A percentile compares a stretch with the other conserved stretches of the same genome.
Evolutionary conservation across 2,329 filamentous ascomycete species (phyloP).

Genomic region (Macrophomina phaseolina): DNA sequence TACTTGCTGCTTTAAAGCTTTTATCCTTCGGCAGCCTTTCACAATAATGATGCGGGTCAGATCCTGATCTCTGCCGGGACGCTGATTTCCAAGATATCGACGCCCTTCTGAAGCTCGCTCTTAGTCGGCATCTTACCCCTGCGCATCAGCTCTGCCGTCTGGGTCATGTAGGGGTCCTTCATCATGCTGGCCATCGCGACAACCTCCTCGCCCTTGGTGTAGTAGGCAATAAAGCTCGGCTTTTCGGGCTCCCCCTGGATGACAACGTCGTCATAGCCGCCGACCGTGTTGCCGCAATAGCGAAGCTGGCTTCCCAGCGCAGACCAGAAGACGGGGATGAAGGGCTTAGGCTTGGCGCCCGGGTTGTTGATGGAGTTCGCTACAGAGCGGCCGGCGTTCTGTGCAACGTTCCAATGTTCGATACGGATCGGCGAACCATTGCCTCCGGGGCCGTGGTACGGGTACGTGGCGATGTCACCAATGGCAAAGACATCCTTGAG

Average conservation of each 20-base stretch:
- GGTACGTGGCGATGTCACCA: constrained; percentile 93
- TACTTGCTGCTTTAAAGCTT: constrained; percentile 17
- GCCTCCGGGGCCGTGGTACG: constrained; percentile 88
- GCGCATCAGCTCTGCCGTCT: constrained; percentile 85
- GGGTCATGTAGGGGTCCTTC: constrained; percentile 83
- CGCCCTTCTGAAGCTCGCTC: constrained; percentile 71
- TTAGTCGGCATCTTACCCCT: constrained; percentile 82
- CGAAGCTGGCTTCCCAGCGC: constrained; percentile 86
- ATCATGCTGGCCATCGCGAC: constrained; percentile 92
- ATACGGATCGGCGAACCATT: constrained; percentile 77
- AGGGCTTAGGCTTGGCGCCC: constrained; percentile 66
- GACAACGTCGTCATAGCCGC: constrained; percentile 86
- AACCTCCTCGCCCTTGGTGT: constrained; percentile 82
- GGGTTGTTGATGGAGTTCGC: constrained; percentile 77
- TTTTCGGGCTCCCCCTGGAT: constrained; percentile 73
- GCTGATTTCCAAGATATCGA: constrained; percentile 53
- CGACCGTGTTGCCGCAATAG: constrained; percentile 86
- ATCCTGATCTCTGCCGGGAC: constrained; percentile 55
- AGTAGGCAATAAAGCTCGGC: constrained; percentile 87
- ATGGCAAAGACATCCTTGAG: constrained; percentile 87
- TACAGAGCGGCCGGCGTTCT: constrained; percentile 84
- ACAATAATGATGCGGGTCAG: constrained; percentile 30
- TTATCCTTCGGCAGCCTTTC: background rate
- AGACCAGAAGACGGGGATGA: constrained; percentile 97
- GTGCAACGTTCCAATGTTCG: constrained; percentile 98